Base-by-base conservation (phyloP, 805 yeast species). In the Metschnikowia aberdeeniae region DNA sequence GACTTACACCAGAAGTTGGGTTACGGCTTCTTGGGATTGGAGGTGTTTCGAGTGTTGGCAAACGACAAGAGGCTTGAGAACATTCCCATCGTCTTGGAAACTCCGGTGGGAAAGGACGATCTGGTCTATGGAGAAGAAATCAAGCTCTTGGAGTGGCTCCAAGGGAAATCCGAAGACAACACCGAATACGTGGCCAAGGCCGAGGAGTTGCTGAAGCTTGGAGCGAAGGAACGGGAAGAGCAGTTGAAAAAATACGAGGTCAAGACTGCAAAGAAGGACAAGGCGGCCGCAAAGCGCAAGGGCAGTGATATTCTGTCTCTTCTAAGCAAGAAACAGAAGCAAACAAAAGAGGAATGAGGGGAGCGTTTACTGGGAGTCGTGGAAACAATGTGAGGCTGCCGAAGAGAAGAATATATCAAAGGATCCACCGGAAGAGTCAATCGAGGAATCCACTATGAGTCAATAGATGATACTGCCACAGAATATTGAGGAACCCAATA, bases 1-100 rank as follows among this genome's bases (percentile, higher is more conserved):
- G 99, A 93, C 63, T 75, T 92, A 44, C 99, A 93, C 62, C 96
- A 93, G 61, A 80, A 82, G 48, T 66, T 93, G 32, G 99, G 99
- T 1, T 73, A 79, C 53, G 99, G 99, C 0, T 93, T 87, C 57
- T 59, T 93, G 37, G 96, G 97, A 0, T 70, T 93, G 37, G 96
- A 92, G 54, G 80, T 84, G 11, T 93, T 93, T 63, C 70, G 96
- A 53, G 66, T 81, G 22, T 66, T 92, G 42, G 88, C 95, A 52
- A 89, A 89, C 62, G 79, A 78, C 44, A 64, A 72, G 1, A 73
- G 81, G 42, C 70, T 92, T 22, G 67, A 76, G 40, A 73, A 72
- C 6, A 75, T 92, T 1, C 98, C 98, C 4, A 77, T 90, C 30
- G 74, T 93, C 17, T 70, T 93, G 46, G 99, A 93, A 58, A 90